Evolutionary conservation across 805 yeast species (phyloP).

Genomic region (Maudiozyma serrabonitensis): DNA sequence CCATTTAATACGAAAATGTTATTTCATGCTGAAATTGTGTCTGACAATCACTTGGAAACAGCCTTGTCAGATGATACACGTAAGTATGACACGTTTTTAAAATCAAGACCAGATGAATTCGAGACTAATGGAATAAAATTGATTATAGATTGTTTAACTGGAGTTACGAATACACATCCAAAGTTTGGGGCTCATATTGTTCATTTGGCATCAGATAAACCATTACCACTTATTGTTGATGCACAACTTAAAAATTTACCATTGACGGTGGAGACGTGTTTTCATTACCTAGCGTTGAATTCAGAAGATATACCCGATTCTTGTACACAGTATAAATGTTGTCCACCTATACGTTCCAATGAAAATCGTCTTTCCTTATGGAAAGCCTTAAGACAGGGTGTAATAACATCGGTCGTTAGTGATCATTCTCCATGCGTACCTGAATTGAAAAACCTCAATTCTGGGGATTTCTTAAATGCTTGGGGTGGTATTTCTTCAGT

Average conservation of each 20-base stretch:
- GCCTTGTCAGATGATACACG: conserved; percentile 20
- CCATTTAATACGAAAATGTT: conserved; percentile 61
- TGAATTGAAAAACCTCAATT: conserved; percentile 66
- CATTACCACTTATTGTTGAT: conserved; percentile 57
- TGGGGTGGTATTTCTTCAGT: conserved; percentile 97
- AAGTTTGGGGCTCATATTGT: conserved; percentile 78
- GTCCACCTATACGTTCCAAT: conserved; percentile 85
- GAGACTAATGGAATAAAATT: conserved; percentile 77
- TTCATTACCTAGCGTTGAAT: conserved; percentile 72
- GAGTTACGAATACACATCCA: conserved; percentile 21
- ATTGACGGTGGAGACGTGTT: conserved; percentile 85
- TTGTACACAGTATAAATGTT: conserved; percentile 81
- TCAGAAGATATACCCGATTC: conserved; percentile 73
- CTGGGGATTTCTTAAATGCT: conserved; percentile 82
- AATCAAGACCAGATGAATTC: conserved; percentile 80
- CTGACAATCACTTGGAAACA: conserved; percentile 18
- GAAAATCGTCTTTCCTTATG: conserved; percentile 64
- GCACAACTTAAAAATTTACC: conserved; percentile 56
- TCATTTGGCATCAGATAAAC: conserved; percentile 79
- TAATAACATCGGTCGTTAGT: conserved; percentile 78
- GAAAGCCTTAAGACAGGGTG: conserved; percentile 58
- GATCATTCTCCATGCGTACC: conserved; percentile 97
- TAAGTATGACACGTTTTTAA: conserved; percentile 62
- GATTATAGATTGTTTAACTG: conserved; percentile 52
- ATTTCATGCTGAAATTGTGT: conserved; percentile 92